A percentile compares a stretch with the other conserved stretches of the same genome.
Conservation (phyloP, 1,284 basidiomycete species). For the Cryptococcus jaspeensis region DNA sequence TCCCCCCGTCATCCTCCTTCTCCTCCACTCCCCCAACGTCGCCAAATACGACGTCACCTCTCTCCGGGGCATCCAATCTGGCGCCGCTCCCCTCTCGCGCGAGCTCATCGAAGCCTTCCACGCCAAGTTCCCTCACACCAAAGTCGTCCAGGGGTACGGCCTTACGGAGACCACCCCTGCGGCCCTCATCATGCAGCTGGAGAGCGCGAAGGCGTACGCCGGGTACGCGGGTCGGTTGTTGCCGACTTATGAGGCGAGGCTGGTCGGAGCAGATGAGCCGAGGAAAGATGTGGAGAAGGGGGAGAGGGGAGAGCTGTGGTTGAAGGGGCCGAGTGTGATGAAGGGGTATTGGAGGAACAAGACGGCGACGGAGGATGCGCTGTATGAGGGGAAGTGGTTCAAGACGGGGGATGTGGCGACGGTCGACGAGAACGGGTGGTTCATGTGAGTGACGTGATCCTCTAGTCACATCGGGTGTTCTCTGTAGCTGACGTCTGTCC, state of each 20-base stretch:
- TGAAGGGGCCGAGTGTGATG: conserved; percentile 75
- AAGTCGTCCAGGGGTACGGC: conserved; percentile 51
- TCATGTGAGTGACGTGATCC: conserved; percentile 25
- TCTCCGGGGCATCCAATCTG: conserved; percentile 64
- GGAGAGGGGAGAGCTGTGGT: conserved; percentile 74
- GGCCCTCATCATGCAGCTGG: conserved; percentile 43
- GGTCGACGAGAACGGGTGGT: conserved; percentile 62
- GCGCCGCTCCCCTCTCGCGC: conserved; percentile 74
- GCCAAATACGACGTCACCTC: conserved; percentile 68
- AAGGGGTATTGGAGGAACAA: conserved; percentile 67
- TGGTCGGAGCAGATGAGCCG: conserved; percentile 56
- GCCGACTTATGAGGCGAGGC: conserved; percentile 72
- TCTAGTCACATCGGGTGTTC: background rate
- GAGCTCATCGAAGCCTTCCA: conserved; percentile 38
- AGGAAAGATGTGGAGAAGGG: conserved; percentile 54
- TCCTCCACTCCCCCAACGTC: conserved; percentile 57
- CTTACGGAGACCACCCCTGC: conserved; percentile 55
- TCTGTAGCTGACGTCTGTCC: background rate
- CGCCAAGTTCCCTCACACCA: conserved; percentile 22
- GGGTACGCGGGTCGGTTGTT: conserved; percentile 71
- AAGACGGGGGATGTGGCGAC: conserved; percentile 76
- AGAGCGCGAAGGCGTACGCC: conserved; percentile 45
- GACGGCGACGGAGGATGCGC: conserved; percentile 63
- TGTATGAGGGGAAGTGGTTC: conserved; percentile 65
- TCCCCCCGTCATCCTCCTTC: conserved; percentile 72